Conservation (phyloP, 2,329 filamentous ascomycete genomes). For the Penicillium sp. region DNA sequence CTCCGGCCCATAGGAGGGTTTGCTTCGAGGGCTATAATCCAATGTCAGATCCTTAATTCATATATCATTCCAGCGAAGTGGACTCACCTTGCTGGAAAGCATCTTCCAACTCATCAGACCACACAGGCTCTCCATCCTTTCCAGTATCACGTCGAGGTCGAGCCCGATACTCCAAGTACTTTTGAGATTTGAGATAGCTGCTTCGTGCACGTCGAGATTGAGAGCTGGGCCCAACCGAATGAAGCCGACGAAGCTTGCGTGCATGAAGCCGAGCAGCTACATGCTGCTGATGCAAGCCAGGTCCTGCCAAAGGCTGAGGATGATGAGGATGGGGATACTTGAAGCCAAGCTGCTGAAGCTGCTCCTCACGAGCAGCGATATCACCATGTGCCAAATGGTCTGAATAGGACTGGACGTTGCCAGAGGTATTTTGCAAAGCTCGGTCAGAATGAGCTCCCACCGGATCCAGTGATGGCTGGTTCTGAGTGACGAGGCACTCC, state of each 20-base stretch:
- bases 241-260: constrained; percentile 36
- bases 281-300: constrained; percentile 26
- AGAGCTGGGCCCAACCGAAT: constrained; percentile 32
- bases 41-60: constrained; percentile 13
- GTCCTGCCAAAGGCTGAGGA: constrained; percentile 27
- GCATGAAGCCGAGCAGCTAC: constrained; percentile 33
- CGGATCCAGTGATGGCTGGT: constrained; percentile 36
- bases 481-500: constrained; percentile 39
- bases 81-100: constrained; percentile 47
- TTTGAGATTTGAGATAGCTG: constrained; percentile 41
- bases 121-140: constrained; percentile 44
- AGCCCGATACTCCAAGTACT: constrained; percentile 45
- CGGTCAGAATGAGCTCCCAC: constrained; percentile 37
- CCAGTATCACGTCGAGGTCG: constrained; percentile 44
- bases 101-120: constrained; percentile 47
- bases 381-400: constrained; percentile 32
- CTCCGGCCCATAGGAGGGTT: constrained; percentile 56
- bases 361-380: constrained; percentile 32
- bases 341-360: constrained; percentile 34
- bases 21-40: constrained; percentile 48
- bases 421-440: constrained; percentile 43
- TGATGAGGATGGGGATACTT: constrained; percentile 37
- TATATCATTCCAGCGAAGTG: not conserved
- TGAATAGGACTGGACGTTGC: constrained; percentile 43
- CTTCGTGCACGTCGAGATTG: constrained; percentile 30